Conservation (phyloP, 2,329 filamentous ascomycete genomes). For the Lachnellula occidentalis region DNA sequence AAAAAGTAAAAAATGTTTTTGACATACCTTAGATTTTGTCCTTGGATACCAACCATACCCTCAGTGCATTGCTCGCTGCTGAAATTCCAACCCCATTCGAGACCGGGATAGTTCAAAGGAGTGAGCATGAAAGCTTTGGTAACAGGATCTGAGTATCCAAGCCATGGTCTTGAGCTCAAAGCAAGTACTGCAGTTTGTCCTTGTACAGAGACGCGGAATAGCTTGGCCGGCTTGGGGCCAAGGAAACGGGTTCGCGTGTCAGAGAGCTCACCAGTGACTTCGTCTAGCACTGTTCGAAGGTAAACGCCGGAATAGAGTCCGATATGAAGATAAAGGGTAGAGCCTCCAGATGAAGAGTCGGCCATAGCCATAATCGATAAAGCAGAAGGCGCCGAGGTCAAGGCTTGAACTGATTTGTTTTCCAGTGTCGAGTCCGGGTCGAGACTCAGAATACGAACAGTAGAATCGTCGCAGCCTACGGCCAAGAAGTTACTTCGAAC, state of each 20-base stretch:
- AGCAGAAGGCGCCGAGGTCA: slow-evolving; percentile 84
- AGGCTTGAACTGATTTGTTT: slow-evolving; percentile 88
- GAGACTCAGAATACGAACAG: slow-evolving; percentile 84
- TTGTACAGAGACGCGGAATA: slow-evolving; percentile 87
- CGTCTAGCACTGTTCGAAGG: slow-evolving; percentile 87
- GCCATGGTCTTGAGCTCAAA: slow-evolving; percentile 89
- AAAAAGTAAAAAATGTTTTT: slow-evolving; percentile 27
- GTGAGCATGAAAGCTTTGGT: slow-evolving; percentile 88
- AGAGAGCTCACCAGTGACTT: slow-evolving; percentile 89
- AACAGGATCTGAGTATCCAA: slow-evolving; percentile 86
- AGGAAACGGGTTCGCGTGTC: slow-evolving; percentile 94
- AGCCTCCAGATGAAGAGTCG: slow-evolving; percentile 83
- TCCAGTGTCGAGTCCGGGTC: slow-evolving; percentile 87
- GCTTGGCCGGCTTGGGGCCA: slow-evolving; percentile 80
- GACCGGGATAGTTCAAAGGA: slow-evolving; percentile 77
- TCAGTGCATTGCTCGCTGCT: slow-evolving; percentile 90
- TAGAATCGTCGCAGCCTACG: slow-evolving; percentile 94
- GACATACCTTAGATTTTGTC: slow-evolving; percentile 75
- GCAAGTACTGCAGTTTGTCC: slow-evolving; percentile 81
- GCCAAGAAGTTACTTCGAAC: slow-evolving; percentile 88
- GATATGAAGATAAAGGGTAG: slow-evolving; percentile 90
- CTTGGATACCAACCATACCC: slow-evolving; percentile 90
- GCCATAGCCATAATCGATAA: slow-evolving; percentile 93
- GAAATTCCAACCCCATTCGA: slow-evolving; percentile 96
- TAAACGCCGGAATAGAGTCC: slow-evolving; percentile 95